Evolutionary conservation across 2,329 filamentous ascomycete species (phyloP).

Genomic region (Beauveria scarabaeidicola): DNA sequence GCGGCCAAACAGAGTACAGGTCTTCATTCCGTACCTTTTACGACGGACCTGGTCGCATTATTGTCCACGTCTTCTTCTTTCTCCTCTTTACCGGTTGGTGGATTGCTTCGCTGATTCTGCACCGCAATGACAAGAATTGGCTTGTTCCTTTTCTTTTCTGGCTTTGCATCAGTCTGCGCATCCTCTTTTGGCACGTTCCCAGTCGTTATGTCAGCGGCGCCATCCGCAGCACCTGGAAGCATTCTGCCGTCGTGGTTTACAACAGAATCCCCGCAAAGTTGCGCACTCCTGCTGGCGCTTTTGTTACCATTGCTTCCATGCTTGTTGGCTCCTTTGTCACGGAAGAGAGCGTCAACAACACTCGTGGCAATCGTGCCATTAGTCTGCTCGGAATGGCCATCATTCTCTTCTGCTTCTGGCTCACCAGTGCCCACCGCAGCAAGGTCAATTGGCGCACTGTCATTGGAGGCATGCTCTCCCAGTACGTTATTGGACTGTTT

Average conservation of each 20-base stretch:
- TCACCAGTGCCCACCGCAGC: conserved; percentile 61
- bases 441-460: conserved; percentile 67
- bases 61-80: conserved; percentile 39
- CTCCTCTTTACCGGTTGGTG: conserved; percentile 54
- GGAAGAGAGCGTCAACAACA: conserved; percentile 65
- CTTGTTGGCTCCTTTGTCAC: conserved; percentile 71
- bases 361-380: conserved; percentile 67
- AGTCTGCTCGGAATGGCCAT: conserved; percentile 71
- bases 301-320: conserved; percentile 60
- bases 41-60: conserved; percentile 34
- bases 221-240: conserved; percentile 58
- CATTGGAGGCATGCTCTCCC: conserved; percentile 78
- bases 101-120: conserved; percentile 65
- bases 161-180: conserved; percentile 62
- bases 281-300: conserved; percentile 54
- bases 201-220: conserved; percentile 57
- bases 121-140: conserved; percentile 69
- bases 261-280: conserved; percentile 57
- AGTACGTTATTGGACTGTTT: conserved; percentile 84
- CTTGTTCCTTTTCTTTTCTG: conserved; percentile 76
- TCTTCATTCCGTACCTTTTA: conserved; percentile 27
- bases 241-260: conserved; percentile 51
- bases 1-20: conserved; percentile 15
- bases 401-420: conserved; percentile 58
- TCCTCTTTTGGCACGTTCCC: conserved; percentile 67